Base-by-base conservation (phyloP, 1,284 basidiomycete species). In the Sporisorium scitamineum region DNA sequence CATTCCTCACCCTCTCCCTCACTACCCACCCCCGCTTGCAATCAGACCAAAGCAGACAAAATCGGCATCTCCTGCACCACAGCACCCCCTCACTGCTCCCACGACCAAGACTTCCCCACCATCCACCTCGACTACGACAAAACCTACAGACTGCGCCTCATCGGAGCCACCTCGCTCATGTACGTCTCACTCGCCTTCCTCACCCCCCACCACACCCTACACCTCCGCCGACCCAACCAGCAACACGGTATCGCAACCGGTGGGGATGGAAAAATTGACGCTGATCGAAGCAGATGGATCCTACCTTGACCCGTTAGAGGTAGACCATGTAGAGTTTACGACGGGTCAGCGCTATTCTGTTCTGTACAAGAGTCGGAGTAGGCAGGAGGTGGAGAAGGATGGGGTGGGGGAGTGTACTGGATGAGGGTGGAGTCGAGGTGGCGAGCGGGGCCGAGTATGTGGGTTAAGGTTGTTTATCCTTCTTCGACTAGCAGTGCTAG, bases 281-380 rank as follows among this genome's bases (percentile, higher is more conserved):
- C 50, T 84, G 45, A 78, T 84, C 39, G 82, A 73, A 41, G 82
- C 70, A 11, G 82, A 84, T 29, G 80, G 77, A 0, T 54, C 63
- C 9, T 78, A 82, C 31, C 41, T 83, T 10, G 50, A 78, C 24
- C 27, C 67, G 0, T 13, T 70, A 1, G 31, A 61, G 14, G 58
- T 71, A 3, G 52, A 65, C 24, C 55, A 58, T 9, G 55, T 81
- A 20, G 80, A 84, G 60, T 16, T 80, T 13, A 60, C 66, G 0
- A 44, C 76, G 0, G 82, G 82, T 6, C 81, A 84, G 48, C 59
- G 82, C 0, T 82, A 83, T 61, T 77, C 73, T 4, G 64, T 56
- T 14, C 63, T 83, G 13, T 61, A 75, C 27, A 47, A 39, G 5
- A 55, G 60, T 13, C 78, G 72, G 39, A 32, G 27, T 1, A 10